A percentile compares a stretch with the other conserved stretches of the same genome.
These are phyloP conservation scores for Arabidopsis arenosa DNA, from an alignment of 345 rosid genomes.

Conservation along the genomic window DNA sequence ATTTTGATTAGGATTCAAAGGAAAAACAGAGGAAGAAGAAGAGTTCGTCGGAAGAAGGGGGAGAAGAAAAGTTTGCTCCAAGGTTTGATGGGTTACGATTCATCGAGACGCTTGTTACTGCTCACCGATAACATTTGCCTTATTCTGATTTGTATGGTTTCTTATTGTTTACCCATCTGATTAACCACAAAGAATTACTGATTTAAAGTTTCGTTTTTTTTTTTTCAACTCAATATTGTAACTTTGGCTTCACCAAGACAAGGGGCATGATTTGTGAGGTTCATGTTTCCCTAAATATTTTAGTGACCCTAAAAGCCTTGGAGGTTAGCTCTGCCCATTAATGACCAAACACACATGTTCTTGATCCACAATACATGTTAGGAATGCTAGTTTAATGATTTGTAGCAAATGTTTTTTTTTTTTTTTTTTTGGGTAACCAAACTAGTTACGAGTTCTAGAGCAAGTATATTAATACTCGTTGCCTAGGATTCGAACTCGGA, in stretches of 20 bases:
- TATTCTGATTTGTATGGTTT: not conserved
- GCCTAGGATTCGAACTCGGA: not conserved
- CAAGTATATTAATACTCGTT: not conserved
- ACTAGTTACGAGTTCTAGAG: not conserved
- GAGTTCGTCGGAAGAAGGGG: constrained; percentile 43
- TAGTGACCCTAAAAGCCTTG: not conserved
- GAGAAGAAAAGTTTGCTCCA: constrained; percentile 65
- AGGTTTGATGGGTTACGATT: constrained; percentile 86
- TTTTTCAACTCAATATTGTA: not conserved
- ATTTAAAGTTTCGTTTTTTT: constrained; percentile 17
- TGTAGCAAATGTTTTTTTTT: not conserved
- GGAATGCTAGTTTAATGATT: constrained; percentile 6
- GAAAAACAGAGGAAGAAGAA: constrained; percentile 48
- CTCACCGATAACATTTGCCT: constrained; percentile 63
- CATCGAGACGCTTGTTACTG: constrained; percentile 90
- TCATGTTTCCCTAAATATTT: constrained; percentile 14
- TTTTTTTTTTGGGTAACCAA: not conserved
- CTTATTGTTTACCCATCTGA: constrained; percentile 15
- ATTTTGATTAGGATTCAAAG: constrained; percentile 44
- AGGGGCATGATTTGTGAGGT: constrained; percentile 16
- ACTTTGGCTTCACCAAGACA: constrained; percentile 17
- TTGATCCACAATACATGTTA: constrained; percentile 2
- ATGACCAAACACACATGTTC: constrained; percentile 14
- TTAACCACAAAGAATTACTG: constrained; percentile 3
- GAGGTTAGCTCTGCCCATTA: constrained; percentile 23